A percentile compares a stretch with the other conserved stretches of the same genome.
These are phyloP conservation scores for Chlamydomonas reinhardtii DNA, from an alignment of 163 green algal genomes.

Conservation along the genomic window DNA sequence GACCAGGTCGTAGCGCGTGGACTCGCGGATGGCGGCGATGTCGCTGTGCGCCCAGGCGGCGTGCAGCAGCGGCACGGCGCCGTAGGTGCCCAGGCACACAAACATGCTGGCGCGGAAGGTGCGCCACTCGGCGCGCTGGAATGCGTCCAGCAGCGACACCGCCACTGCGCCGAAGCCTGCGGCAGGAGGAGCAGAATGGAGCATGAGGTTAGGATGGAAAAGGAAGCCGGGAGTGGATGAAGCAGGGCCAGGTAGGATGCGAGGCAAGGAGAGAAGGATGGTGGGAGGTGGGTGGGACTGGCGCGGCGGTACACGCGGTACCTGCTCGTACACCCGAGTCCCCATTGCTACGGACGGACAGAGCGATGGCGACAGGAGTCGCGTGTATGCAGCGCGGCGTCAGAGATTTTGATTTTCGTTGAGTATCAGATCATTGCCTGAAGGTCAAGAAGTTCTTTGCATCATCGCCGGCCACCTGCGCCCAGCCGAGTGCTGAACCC, in stretches of 20 bases:
- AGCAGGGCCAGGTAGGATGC: neutral
- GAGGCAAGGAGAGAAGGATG: no score
- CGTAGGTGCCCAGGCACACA: slow-evolving; percentile 84
- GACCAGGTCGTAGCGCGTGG: slow-evolving; percentile 65
- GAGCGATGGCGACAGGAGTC: no score
- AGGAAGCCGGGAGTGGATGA: neutral
- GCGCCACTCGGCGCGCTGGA: slow-evolving; percentile 85
- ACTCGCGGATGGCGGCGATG: slow-evolving; percentile 47
- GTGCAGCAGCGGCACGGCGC: slow-evolving; percentile 88
- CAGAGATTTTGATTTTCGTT: slow-evolving; percentile 10
- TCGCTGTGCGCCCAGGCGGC: slow-evolving; percentile 62
- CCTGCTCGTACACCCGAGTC: no score
- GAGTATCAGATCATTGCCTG: neutral
- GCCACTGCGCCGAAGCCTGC: slow-evolving; percentile 71
- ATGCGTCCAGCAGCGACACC: slow-evolving; percentile 82
- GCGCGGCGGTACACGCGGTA: no score
- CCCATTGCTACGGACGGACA: no score
- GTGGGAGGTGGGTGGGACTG: no score
- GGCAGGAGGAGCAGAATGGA: neutral
- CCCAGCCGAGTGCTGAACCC: neutral
- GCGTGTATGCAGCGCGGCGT: no score
- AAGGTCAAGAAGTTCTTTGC: neutral
- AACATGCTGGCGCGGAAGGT: slow-evolving; percentile 88
- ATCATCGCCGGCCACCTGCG: neutral
- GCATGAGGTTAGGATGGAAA: neutral